Evolutionary conservation across 495 filamentous ascomycete species (phyloP).

Genomic region (Tuber calosporum): DNA sequence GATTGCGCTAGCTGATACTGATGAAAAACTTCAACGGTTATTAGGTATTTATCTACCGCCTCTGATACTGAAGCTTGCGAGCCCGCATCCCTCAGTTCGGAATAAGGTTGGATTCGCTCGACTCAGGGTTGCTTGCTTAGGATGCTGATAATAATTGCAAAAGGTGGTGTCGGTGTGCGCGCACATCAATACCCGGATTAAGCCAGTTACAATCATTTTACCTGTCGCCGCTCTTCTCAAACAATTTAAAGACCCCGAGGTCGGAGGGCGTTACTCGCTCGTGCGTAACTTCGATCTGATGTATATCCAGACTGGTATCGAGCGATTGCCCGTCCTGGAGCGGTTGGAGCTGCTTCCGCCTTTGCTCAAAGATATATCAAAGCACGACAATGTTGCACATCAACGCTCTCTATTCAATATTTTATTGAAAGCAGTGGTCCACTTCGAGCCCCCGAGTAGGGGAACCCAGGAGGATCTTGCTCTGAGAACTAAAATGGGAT

Average conservation of each 20-base stretch:
- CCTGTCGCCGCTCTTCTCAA: constrained; percentile 75
- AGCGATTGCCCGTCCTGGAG: constrained; percentile 54
- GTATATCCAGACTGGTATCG: constrained; percentile 81
- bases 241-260: constrained; percentile 72
- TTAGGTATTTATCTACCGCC: constrained; percentile 74
- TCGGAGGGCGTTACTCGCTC: constrained; percentile 51
- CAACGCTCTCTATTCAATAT: constrained; percentile 77
- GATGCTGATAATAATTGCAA: background rate
- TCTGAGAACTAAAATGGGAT: constrained; percentile 57
- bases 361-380: constrained; percentile 63
- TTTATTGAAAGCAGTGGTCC: constrained; percentile 63
- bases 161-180: constrained; percentile 64
- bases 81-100: constrained; percentile 69
- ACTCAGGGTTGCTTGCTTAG: background rate
- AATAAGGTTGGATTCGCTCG: constrained; percentile 58
- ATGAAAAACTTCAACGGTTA: constrained; percentile 66
- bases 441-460: constrained; percentile 63
- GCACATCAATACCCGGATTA: constrained; percentile 68
- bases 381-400: constrained; percentile 55
- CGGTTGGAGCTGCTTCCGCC: constrained; percentile 63
- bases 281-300: constrained; percentile 82
- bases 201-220: constrained; percentile 46
- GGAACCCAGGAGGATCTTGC: constrained; percentile 69
- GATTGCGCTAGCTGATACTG: constrained; percentile 78
- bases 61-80: constrained; percentile 73